phyloP scores from a whole-genome alignment of 2,329 filamentous ascomycete species.

The Atkinsonella hypoxylon region DNA sequence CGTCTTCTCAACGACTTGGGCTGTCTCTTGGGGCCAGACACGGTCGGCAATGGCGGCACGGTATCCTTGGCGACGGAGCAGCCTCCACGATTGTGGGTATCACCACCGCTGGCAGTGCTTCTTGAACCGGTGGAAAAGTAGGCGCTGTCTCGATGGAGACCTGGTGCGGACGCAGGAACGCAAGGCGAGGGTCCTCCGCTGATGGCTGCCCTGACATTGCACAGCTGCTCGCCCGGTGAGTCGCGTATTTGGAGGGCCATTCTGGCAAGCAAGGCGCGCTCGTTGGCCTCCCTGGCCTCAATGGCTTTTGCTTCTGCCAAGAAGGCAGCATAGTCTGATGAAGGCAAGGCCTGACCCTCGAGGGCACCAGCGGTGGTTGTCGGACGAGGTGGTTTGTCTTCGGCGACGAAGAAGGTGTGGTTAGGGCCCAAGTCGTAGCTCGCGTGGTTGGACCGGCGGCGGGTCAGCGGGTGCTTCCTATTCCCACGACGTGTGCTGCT shows the following conservation, averaged over 20 bases:
- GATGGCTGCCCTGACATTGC: not conserved
- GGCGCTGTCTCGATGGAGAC: constrained; percentile 6
- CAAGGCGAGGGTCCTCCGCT: no score
- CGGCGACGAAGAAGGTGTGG: not conserved
- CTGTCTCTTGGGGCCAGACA: not conserved
- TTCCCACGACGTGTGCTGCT: not conserved
- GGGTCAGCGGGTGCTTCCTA: not conserved
- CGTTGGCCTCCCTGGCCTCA: constrained; percentile 5
- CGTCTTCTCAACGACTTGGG: constrained; percentile 7
- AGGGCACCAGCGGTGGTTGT: no score
- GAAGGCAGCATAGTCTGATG: constrained; percentile 16
- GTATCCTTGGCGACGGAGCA: not conserved
- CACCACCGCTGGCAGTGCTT: constrained; percentile 4
- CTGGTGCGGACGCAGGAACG: not conserved
- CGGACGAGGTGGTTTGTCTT: not conserved
- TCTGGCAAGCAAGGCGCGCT: constrained; percentile 5
- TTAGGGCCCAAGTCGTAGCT: not conserved
- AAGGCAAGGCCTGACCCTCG: no score
- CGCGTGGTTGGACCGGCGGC: not conserved
- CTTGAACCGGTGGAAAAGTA: constrained; percentile 6
- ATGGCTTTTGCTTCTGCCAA: constrained; percentile 10
- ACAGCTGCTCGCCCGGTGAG: not conserved
- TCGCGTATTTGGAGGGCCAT: not conserved
- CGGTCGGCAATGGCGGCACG: not conserved
- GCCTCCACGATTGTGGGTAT: not conserved